Percentiles rank a stretch among this genome's conserved stretches.
Conservation (phyloP, 805 yeast species). For the Komagataella ulmi region DNA sequence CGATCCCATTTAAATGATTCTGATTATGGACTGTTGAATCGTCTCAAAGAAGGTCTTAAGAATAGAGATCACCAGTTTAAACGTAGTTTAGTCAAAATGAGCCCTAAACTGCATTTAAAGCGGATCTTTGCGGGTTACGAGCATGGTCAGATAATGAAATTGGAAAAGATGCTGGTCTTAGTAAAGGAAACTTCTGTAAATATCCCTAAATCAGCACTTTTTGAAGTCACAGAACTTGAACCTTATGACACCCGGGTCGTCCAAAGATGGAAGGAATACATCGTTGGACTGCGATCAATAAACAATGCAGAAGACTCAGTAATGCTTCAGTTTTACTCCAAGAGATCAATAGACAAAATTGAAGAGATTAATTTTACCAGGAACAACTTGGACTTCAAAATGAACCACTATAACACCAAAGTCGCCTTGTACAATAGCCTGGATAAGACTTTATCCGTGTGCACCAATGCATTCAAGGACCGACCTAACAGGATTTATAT, state of each 20-base stretch:
- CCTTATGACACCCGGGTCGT: conserved; percentile 38
- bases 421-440: conserved; percentile 48
- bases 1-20: neutral
- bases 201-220: conserved; percentile 3
- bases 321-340: conserved; percentile 47
- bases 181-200: conserved; percentile 23
- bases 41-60: neutral
- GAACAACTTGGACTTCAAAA: conserved; percentile 3
- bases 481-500: conserved; percentile 23
- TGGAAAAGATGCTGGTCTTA: conserved; percentile 59
- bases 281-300: conserved; percentile 58
- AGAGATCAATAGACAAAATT: conserved; percentile 19
- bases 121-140: conserved; percentile 5
- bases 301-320: conserved; percentile 38
- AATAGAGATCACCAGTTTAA: neutral
- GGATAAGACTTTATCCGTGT: conserved; percentile 57
- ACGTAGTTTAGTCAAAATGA: neutral
- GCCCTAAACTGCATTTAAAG: neutral
- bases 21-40: neutral
- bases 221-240: conserved; percentile 21
- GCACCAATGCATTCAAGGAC: conserved; percentile 11
- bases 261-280: conserved; percentile 73
- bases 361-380: conserved; percentile 1
- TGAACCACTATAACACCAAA: conserved; percentile 7
- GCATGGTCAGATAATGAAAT: conserved; percentile 52